phyloP scores from a whole-genome alignment of 805 yeast species.

The Candida stauntonica region DNA sequence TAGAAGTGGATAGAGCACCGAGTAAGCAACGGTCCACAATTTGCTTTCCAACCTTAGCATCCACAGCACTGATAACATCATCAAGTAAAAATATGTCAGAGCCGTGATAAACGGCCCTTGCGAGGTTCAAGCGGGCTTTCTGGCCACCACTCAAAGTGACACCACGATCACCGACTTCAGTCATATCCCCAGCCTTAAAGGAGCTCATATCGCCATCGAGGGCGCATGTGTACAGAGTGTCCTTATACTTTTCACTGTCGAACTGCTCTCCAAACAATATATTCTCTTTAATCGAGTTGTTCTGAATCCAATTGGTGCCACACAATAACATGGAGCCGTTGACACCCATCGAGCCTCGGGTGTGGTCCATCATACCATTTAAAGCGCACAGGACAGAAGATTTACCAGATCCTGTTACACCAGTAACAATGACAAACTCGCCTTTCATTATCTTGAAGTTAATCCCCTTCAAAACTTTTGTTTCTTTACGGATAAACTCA shows the following conservation, averaged over 20 bases:
- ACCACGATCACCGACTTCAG: constrained; percentile 83
- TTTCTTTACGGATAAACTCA: constrained; percentile 3
- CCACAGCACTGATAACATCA: constrained; percentile 68
- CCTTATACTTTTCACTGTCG: constrained; percentile 46
- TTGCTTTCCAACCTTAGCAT: constrained; percentile 71
- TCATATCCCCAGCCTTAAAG: constrained; percentile 67
- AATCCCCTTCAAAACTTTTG: constrained; percentile 35
- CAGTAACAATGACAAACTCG: constrained; percentile 71
- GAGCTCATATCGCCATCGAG: constrained; percentile 55
- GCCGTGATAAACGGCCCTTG: constrained; percentile 61
- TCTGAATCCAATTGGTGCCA: constrained; percentile 79
- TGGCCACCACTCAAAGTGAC: constrained; percentile 76
- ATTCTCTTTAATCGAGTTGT: constrained; percentile 70
- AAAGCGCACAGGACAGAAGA: constrained; percentile 65
- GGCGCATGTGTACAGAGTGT: constrained; percentile 59
- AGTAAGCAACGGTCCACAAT: constrained; percentile 61
- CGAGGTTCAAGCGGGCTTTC: constrained; percentile 58
- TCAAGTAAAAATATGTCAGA: constrained; percentile 56
- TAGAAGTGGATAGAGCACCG: constrained; percentile 49
- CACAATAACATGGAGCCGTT: constrained; percentile 47
- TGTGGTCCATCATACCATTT: constrained; percentile 65
- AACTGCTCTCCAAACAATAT: constrained; percentile 59
- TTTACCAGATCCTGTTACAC: constrained; percentile 81
- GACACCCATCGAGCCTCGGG: constrained; percentile 40
- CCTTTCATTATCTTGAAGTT: constrained; percentile 52